Percentiles rank a stretch among this genome's conserved stretches.
These are phyloP conservation scores for Sporothrix inflata DNA, from an alignment of 2,329 filamentous ascomycete species.

Conservation along the genomic window DNA sequence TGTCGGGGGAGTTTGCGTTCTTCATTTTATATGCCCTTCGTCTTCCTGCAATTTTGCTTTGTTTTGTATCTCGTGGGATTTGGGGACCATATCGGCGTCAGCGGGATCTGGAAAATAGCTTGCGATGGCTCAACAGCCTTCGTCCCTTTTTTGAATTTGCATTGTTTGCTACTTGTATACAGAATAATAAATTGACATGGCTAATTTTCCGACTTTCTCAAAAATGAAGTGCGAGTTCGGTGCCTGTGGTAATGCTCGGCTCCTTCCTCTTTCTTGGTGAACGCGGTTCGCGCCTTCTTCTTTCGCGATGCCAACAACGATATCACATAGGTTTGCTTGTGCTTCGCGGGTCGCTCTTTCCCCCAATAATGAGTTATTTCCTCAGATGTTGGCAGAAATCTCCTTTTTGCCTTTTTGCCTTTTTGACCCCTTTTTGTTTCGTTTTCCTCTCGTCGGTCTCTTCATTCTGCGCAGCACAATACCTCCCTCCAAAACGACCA, in stretches of 20 bases:
- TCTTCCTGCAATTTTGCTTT: neutral
- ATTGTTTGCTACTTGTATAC: neutral
- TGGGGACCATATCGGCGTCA: constrained; percentile 27
- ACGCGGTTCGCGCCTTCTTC: neutral
- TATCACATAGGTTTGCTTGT: neutral
- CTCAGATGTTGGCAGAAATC: neutral
- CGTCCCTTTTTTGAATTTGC: neutral
- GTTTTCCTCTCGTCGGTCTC: neutral
- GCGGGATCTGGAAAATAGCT: constrained; percentile 24
- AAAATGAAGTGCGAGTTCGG: neutral
- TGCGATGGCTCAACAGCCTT: constrained; percentile 5
- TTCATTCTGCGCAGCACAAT: neutral
- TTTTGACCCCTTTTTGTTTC: neutral
- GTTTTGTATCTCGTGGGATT: constrained; percentile 12
- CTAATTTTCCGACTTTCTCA: neutral
- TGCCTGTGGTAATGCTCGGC: neutral
- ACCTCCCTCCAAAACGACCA: too few species aligned
- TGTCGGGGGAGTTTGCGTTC: neutral
- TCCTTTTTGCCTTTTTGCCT: too few species aligned
- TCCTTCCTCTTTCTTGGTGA: neutral
- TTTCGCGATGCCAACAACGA: neutral
- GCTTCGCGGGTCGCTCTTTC: constrained; percentile 20
- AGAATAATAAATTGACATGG: neutral
- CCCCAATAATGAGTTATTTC: neutral
- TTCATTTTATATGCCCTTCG: neutral